Conservation (phyloP, 345 rosid genomes). For the Pugionium dolabratum region DNA sequence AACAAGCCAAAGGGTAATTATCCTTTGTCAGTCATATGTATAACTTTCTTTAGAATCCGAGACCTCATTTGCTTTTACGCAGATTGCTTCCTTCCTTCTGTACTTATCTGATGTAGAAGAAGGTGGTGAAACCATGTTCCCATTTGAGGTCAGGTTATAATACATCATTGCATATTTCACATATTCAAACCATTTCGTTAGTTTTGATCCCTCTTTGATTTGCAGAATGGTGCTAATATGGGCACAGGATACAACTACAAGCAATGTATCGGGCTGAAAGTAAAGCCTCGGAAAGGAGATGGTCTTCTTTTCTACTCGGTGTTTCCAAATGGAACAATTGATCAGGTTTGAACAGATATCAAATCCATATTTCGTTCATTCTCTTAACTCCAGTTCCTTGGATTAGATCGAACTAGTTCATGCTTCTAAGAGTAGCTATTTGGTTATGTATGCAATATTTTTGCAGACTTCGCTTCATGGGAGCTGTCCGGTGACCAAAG, state of each 20-base stretch:
- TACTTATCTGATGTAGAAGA: constrained; percentile 72
- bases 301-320: constrained; percentile 72
- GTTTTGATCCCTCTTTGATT: constrained; percentile 13
- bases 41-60: constrained; percentile 5
- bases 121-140: constrained; percentile 88
- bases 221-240: constrained; percentile 51
- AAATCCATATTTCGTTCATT: neutral
- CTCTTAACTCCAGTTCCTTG: constrained; percentile 9
- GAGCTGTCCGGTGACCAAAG: constrained; percentile 75
- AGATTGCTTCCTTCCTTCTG: constrained; percentile 68
- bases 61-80: constrained; percentile 28
- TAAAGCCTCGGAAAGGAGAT: constrained; percentile 73
- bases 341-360: constrained; percentile 42
- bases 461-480: constrained; percentile 85
- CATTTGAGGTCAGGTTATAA: constrained; percentile 58
- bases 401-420: constrained; percentile 6
- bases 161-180: constrained; percentile 14
- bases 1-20: constrained; percentile 68
- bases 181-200: neutral
- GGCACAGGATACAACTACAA: constrained; percentile 54
- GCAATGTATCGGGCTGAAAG: constrained; percentile 67
- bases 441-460: constrained; percentile 20
- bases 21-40: constrained; percentile 1
- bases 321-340: constrained; percentile 69
- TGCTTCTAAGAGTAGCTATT: constrained; percentile 7